Evolutionary conservation across 2,329 filamentous ascomycete genomes (phyloP).

Genomic region (Aspergillus ruber): DNA sequence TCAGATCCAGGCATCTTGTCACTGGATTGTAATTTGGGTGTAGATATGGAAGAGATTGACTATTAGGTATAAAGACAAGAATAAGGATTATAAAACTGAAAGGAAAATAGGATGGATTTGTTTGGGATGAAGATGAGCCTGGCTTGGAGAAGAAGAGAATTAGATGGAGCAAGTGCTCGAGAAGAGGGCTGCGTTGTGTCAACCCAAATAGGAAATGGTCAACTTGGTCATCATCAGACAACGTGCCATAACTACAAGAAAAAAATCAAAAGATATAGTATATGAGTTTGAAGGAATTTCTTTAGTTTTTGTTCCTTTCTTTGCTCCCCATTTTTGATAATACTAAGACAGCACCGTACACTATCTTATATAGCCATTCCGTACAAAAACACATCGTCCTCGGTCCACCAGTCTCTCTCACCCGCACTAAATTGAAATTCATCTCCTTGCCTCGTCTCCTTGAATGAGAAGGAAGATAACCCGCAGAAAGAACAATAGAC

Average conservation of each 20-base stretch:
- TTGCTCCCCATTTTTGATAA: slow-evolving; percentile 16
- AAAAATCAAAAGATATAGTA: not conserved
- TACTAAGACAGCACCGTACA: slow-evolving; percentile 15
- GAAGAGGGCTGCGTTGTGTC: no score
- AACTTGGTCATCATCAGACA: not conserved
- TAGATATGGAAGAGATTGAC: not conserved
- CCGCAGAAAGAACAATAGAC: slow-evolving; percentile 31
- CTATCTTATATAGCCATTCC: slow-evolving; percentile 20
- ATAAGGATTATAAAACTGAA: not conserved
- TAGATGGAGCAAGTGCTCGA: no score
- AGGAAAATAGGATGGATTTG: not conserved
- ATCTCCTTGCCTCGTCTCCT: slow-evolving; percentile 27
- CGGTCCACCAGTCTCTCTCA: slow-evolving; percentile 21
- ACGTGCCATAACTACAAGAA: not conserved
- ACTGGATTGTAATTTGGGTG: not conserved
- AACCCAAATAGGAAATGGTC: not conserved
- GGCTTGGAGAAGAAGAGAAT: not conserved
- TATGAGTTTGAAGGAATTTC: not conserved
- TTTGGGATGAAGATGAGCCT: not conserved
- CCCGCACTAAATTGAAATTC: slow-evolving; percentile 21
- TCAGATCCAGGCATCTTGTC: slow-evolving; percentile 47
- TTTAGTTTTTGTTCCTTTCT: slow-evolving; percentile 12
- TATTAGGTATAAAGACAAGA: not conserved
- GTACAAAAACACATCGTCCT: slow-evolving; percentile 22
- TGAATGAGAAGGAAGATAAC: slow-evolving; percentile 29